phyloP scores from a whole-genome alignment of 129 eudicot species.

The sunflower (Helianthus annuus) region DNA sequence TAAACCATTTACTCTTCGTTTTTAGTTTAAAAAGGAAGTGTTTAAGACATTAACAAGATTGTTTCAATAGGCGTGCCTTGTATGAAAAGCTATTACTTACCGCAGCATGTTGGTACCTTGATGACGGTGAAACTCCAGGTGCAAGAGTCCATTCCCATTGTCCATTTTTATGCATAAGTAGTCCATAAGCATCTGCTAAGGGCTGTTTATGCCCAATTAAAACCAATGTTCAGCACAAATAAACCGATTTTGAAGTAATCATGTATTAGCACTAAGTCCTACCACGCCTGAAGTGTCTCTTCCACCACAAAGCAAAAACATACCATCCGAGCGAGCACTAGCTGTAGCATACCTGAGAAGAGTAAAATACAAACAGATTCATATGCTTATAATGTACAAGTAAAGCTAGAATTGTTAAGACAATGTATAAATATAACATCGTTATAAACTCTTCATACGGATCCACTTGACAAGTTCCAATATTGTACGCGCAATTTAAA shows the following conservation, averaged over 20 bases:
- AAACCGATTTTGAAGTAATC: not conserved
- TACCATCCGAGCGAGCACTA: conserved; percentile 96
- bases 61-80: not conserved
- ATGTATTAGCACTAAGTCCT: conserved; percentile 24
- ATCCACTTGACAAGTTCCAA: conserved; percentile 22
- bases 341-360: conserved; percentile 85
- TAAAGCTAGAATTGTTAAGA: conserved; percentile 10
- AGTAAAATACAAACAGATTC: conserved; percentile 6
- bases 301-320: conserved; percentile 99
- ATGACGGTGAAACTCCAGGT: conserved; percentile 94
- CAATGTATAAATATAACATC: not conserved
- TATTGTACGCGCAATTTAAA: conserved; percentile 14
- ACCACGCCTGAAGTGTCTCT: conserved; percentile 92
- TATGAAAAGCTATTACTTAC: conserved; percentile 45
- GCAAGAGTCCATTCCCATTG: conserved; percentile 99
- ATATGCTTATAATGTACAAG: not conserved
- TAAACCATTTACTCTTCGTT: not conserved
- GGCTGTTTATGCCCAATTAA: conserved; percentile 59
- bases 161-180: conserved; percentile 96
- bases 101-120: conserved; percentile 95
- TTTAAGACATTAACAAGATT: not conserved
- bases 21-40: not conserved
- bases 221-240: conserved; percentile 15
- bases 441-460: not conserved
- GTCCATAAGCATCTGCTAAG: conserved; percentile 89